A percentile compares a stretch with the other conserved stretches of the same genome.
phyloP scores from a whole-genome alignment of 2,329 filamentous ascomycete genomes.

The Thelonectria blattea region DNA sequence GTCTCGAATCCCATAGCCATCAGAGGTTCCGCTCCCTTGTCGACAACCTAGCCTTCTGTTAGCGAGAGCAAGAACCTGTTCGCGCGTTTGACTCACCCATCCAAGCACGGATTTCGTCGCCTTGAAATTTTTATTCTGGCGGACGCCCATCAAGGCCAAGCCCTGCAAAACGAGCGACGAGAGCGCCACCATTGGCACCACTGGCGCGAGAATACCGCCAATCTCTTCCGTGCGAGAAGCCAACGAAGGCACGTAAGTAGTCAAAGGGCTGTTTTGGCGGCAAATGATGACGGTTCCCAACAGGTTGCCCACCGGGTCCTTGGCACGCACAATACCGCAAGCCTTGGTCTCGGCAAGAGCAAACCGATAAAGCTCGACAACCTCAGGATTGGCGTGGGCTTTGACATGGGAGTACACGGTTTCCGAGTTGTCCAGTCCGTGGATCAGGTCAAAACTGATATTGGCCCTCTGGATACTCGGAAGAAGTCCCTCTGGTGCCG shows the following conservation, averaged over 20 bases:
- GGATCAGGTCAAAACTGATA: conserved; percentile 82
- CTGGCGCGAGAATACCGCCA: conserved; percentile 80
- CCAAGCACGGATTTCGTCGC: conserved; percentile 76
- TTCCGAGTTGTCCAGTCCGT: conserved; percentile 77
- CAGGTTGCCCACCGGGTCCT: conserved; percentile 69
- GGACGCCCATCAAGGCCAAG: conserved; percentile 78
- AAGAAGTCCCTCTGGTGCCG: conserved; percentile 76
- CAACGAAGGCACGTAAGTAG: conserved; percentile 72
- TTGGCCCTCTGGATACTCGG: conserved; percentile 75
- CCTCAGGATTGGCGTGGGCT: conserved; percentile 75
- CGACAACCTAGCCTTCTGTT: conserved; percentile 59
- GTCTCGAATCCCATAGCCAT: conserved; percentile 81
- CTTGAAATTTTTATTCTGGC: conserved; percentile 81
- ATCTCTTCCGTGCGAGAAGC: conserved; percentile 64
- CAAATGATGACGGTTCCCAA: conserved; percentile 83
- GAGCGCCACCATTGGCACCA: conserved; percentile 73
- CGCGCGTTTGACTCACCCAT: conserved; percentile 65
- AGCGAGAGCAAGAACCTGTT: conserved; percentile 6
- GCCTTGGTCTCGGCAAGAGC: conserved; percentile 74
- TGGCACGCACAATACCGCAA: conserved; percentile 84
- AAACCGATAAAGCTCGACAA: conserved; percentile 79
- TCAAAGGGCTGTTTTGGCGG: conserved; percentile 70
- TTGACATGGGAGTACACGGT: conserved; percentile 77
- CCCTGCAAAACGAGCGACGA: conserved; percentile 76
- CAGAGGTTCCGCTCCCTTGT: conserved; percentile 75